Percentiles rank a stretch among this genome's conserved stretches.
These are phyloP conservation scores for Melanomma pulvis-pyrius DNA, from an alignment of 495 filamentous ascomycete genomes.

Conservation along the genomic window DNA sequence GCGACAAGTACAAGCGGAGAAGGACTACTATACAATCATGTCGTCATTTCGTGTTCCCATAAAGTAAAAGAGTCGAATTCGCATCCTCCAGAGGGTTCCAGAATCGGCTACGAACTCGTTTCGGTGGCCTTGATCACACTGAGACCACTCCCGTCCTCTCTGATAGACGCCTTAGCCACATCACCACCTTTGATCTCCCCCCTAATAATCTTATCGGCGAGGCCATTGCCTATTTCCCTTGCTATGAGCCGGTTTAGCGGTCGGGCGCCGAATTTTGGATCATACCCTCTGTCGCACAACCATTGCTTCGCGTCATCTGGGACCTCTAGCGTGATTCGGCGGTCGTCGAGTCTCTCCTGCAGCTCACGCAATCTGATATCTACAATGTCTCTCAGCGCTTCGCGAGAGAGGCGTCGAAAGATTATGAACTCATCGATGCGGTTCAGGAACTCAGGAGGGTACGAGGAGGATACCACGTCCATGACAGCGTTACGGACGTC, in stretches of 20 bases:
- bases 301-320: conserved; percentile 73
- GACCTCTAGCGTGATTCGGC: conserved; percentile 76
- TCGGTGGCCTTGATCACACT: background rate
- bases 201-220: conserved; percentile 89
- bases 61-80: background rate
- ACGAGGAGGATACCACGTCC: conserved; percentile 77
- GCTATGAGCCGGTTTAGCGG: conserved; percentile 89
- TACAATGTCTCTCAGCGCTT: conserved; percentile 86
- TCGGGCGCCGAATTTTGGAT: conserved; percentile 88
- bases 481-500: conserved; percentile 77
- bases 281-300: conserved; percentile 86
- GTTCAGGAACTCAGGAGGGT: conserved; percentile 95
- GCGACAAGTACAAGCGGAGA: background rate
- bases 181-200: conserved; percentile 79
- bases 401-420: conserved; percentile 78
- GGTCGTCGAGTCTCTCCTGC: conserved; percentile 79
- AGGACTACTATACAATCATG: conserved; percentile 8
- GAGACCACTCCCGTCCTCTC: conserved; percentile 49
- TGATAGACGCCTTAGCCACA: conserved; percentile 67
- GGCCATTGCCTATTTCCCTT: conserved; percentile 81
- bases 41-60: background rate
- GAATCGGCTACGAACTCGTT: background rate
- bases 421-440: conserved; percentile 96
- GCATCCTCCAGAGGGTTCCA: background rate
- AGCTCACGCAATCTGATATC: conserved; percentile 88